Evolutionary conservation across 352 stramenopile genomes (phyloP), one percentile per base, ranked within the genome.

Genomic region (Globisporangium paddicum): DNA sequence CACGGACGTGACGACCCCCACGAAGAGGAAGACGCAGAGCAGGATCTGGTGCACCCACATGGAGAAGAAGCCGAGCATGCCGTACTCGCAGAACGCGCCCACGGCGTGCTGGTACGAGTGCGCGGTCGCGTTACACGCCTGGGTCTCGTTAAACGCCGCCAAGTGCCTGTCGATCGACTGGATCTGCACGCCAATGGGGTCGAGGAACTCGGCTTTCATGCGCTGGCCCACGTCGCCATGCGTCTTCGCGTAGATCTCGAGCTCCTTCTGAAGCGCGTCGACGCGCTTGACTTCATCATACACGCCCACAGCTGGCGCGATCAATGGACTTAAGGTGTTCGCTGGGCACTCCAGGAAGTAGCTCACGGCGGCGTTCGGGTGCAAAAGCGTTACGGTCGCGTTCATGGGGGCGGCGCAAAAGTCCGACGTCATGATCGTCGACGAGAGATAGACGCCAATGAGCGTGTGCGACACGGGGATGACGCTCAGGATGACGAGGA

Each of bases 41-140:
- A 90, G 55, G 35, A 93, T 79, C 72, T 93, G 84, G 58, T 93
- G 84, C 48, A 89, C 74, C 84, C 84, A 93, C 79, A 93, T 87
- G 14, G 81, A 89, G 54, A 90, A 89, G 60, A 93, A 86, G 23
- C 84, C 84, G 41, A 91, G 68, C 62, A 93, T 87, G 50, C 84
- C 81, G 64, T 84, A 91, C 67, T 87, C 83, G 62, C 84, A 93
- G 64, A 81, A 90, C 42, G 75, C 71, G 35, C 69, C 66, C 26
- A 81, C 64, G 7, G 80, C 84, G 46, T 82, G 69, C 49, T 67
- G 51, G 14, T 87, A 73, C 14, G 66, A 72, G 26, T 56, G 68
- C 35, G 77, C 71, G 4, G 86, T 69, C 25, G 70, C 61, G 35
- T 70, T 54, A 46, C 84, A 93, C n/a, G 63, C 54, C 63, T 90